phyloP scores from a whole-genome alignment of 805 yeast species.

The Wickerhamiella azyma region DNA sequence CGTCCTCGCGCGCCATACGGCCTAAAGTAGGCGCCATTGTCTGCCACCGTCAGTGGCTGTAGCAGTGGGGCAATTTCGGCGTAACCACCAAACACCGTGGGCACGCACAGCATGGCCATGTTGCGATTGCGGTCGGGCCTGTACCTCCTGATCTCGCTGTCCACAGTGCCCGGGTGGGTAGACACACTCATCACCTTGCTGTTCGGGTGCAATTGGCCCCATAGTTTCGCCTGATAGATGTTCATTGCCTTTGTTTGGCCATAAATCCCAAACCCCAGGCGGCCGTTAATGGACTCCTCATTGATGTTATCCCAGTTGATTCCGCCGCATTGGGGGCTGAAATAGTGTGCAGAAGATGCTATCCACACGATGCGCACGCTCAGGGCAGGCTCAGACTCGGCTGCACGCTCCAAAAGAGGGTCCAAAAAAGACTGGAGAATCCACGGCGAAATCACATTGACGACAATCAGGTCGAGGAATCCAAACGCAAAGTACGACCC shows the following conservation, averaged over 20 bases:
- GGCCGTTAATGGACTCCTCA: slow-evolving; percentile 17
- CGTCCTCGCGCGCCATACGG: slow-evolving; percentile 32
- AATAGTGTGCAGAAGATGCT: slow-evolving; percentile 29
- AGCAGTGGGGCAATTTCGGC: slow-evolving; percentile 33
- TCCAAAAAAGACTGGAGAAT: slow-evolving; percentile 26
- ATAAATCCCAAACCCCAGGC: slow-evolving; percentile 22
- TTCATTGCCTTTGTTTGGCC: slow-evolving; percentile 37
- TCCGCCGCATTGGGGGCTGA: slow-evolving; percentile 26
- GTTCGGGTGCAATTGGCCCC: slow-evolving; percentile 25
- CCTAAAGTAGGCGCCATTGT: slow-evolving; percentile 29
- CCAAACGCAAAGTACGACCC: slow-evolving; percentile 13
- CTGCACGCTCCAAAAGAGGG: slow-evolving; percentile 28
- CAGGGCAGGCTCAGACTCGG: slow-evolving; percentile 19
- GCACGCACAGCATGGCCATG: slow-evolving; percentile 13
- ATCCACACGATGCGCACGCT: slow-evolving; percentile 34
- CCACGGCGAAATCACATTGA: slow-evolving; percentile 35
- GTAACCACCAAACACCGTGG: slow-evolving; percentile 31
- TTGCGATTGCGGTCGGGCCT: slow-evolving; percentile 13
- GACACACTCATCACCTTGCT: slow-evolving; percentile 24
- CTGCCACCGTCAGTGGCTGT: slow-evolving; percentile 24
- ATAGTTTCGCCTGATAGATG: slow-evolving; percentile 28
- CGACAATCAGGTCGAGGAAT: slow-evolving; percentile 28
- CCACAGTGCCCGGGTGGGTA: slow-evolving; percentile 32
- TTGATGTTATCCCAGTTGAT: slow-evolving; percentile 30
- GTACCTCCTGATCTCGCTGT: slow-evolving; percentile 28